Evolutionary conservation across 306 rosid genomes (phyloP).

Genomic region (Rosa multiflora): DNA sequence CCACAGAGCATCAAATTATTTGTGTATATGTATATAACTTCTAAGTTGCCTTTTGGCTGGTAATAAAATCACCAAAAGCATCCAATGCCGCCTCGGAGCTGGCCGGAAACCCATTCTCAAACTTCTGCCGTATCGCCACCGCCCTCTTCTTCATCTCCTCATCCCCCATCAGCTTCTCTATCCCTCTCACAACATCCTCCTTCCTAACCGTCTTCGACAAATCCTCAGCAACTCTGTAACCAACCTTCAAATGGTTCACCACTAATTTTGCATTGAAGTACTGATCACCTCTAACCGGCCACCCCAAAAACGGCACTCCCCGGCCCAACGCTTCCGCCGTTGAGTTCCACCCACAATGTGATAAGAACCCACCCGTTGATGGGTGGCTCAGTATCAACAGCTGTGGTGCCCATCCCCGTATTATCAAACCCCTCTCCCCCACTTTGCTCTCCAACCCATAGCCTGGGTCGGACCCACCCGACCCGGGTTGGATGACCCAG

Average conservation of each 20-base stretch:
- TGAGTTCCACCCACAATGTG: constrained; percentile 32
- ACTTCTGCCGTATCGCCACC: neutral
- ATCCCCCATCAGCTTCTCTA: constrained; percentile 27
- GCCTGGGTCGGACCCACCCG: neutral
- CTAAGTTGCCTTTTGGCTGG: neutral
- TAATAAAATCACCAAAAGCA: constrained; percentile 25
- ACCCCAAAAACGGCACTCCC: constrained; percentile 33
- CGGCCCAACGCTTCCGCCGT: constrained; percentile 13
- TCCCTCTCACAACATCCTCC: constrained; percentile 19
- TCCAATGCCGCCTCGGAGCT: constrained; percentile 19
- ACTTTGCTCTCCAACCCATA: constrained; percentile 12
- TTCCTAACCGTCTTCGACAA: constrained; percentile 6
- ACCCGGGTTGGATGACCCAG: constrained; percentile 20
- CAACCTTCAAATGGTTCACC: constrained; percentile 12
- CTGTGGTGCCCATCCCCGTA: constrained; percentile 26
- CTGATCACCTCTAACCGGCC: constrained; percentile 36
- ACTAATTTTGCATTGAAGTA: constrained; percentile 28
- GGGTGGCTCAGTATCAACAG: constrained; percentile 20
- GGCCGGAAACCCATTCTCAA: constrained; percentile 24
- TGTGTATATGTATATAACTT: neutral
- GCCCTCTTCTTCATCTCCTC: constrained; percentile 16
- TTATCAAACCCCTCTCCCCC: constrained; percentile 14
- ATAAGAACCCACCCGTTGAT: constrained; percentile 28
- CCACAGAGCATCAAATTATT: neutral
- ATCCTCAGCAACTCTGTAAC: constrained; percentile 16